These are phyloP conservation scores for Phytophthora citrophthora DNA, from an alignment of 352 stramenopile genomes.

Conservation along the genomic window DNA sequence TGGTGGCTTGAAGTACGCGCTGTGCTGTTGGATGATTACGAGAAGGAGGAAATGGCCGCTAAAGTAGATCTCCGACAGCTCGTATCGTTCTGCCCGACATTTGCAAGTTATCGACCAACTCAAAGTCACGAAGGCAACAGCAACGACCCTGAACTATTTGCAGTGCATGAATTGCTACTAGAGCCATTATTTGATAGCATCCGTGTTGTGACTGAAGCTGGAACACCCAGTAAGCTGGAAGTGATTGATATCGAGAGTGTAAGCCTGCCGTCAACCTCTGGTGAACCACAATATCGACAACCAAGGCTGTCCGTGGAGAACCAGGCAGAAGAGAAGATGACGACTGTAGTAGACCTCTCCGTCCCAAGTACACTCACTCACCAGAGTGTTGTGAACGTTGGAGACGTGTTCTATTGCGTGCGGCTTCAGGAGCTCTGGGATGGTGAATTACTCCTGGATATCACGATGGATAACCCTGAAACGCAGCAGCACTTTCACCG, in stretches of 20 bases:
- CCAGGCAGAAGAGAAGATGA: neutral
- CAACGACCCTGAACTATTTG: slow-evolving; percentile 43
- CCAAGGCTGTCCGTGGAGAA: slow-evolving; percentile 17
- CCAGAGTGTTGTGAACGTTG: slow-evolving; percentile 56
- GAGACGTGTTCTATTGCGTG: slow-evolving; percentile 60
- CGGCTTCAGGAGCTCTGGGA: slow-evolving; percentile 71
- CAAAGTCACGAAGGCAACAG: slow-evolving; percentile 33
- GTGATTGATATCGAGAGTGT: slow-evolving; percentile 10
- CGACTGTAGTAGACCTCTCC: neutral
- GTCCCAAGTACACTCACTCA: slow-evolving; percentile 52
- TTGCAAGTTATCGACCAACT: slow-evolving; percentile 62
- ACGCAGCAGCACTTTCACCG: slow-evolving; percentile 38
- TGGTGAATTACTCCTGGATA: slow-evolving; percentile 60
- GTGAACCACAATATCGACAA: slow-evolving; percentile 1
- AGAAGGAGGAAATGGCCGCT: slow-evolving; percentile 11
- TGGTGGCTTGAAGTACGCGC: slow-evolving; percentile 75
- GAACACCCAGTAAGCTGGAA: slow-evolving; percentile 10
- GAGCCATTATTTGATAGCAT: slow-evolving; percentile 48
- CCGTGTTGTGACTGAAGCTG: slow-evolving; percentile 10
- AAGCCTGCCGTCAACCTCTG: slow-evolving; percentile 4
- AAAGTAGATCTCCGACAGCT: slow-evolving; percentile 53
- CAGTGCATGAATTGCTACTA: slow-evolving; percentile 62
- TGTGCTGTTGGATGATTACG: slow-evolving; percentile 24
- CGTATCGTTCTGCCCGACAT: slow-evolving; percentile 38
- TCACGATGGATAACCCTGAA: slow-evolving; percentile 66